Evolutionary conservation across 352 stramenopile genomes (phyloP).

Genomic region (Globisporangium alternatum): DNA sequence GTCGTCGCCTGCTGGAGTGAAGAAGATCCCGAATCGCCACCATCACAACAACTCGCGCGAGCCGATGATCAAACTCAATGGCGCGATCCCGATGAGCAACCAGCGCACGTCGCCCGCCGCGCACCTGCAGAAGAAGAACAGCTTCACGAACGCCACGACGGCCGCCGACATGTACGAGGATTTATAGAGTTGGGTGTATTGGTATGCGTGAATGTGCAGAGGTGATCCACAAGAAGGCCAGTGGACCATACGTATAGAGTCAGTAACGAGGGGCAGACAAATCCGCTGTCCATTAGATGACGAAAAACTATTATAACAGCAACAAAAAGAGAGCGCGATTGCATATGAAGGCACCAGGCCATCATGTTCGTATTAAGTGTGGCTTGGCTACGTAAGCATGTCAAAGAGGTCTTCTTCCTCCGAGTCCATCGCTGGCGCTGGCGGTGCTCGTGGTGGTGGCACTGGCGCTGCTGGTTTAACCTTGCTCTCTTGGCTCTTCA

Average conservation of each 20-base stretch:
- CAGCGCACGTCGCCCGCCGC: neutral
- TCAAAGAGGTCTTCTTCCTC: slow-evolving; percentile 62
- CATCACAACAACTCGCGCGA: slow-evolving; percentile 1
- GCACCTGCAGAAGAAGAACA: slow-evolving; percentile 31
- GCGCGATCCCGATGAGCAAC: slow-evolving; percentile 9
- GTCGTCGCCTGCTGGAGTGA: neutral
- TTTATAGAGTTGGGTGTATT: slow-evolving; percentile 27
- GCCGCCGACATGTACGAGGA: slow-evolving; percentile 65
- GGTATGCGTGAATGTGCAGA: neutral
- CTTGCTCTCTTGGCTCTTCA: neutral
- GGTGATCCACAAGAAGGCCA: neutral
- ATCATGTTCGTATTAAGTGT: too few species aligned
- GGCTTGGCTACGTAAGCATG: slow-evolving; percentile 25
- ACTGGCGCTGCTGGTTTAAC: neutral
- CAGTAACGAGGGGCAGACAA: neutral
- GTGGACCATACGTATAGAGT: neutral
- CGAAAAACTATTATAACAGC: neutral
- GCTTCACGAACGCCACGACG: slow-evolving; percentile 40
- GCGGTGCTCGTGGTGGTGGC: neutral
- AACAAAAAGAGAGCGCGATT: neutral
- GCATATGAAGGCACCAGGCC: neutral
- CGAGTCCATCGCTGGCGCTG: slow-evolving; percentile 21
- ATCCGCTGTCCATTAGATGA: neutral
- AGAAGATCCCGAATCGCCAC: neutral
- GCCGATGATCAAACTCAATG: slow-evolving; percentile 13